These are phyloP conservation scores for Pisolithus microcarpus DNA, from an alignment of 768 basidiomycete species.

Conservation along the genomic window DNA sequence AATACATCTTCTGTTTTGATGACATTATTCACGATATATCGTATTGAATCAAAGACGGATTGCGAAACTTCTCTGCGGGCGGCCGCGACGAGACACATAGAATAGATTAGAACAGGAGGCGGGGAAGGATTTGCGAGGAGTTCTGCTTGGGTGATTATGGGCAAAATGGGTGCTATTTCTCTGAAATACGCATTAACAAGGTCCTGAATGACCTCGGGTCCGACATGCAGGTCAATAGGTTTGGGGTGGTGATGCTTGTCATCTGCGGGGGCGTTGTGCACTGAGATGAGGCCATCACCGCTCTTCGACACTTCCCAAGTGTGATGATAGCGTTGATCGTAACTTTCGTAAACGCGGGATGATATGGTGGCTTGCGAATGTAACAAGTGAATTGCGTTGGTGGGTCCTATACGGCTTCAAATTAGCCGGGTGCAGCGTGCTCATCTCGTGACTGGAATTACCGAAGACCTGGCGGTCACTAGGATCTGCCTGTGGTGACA, in stretches of 20 bases:
- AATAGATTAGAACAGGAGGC: conserved; percentile 80
- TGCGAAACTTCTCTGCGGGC: conserved; percentile 79
- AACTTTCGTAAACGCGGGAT: conserved; percentile 76
- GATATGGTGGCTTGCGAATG: conserved; percentile 87
- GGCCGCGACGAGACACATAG: conserved; percentile 89
- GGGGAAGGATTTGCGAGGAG: conserved; percentile 72
- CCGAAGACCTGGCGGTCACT: conserved; percentile 61
- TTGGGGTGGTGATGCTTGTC: conserved; percentile 50
- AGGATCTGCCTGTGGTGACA: conserved; percentile 41
- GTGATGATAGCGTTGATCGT: conserved; percentile 84
- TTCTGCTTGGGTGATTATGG: conserved; percentile 82
- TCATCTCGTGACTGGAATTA: conserved; percentile 27
- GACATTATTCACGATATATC: conserved; percentile 77
- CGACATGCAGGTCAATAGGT: conserved; percentile 65
- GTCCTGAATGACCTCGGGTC: conserved; percentile 69
- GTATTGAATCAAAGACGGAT: conserved; percentile 82
- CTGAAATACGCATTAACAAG: conserved; percentile 90
- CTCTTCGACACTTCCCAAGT: conserved; percentile 76
- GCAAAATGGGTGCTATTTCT: conserved; percentile 83
- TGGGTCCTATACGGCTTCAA: conserved; percentile 55
- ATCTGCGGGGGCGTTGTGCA: conserved; percentile 55
- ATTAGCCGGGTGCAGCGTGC: conserved; percentile 2
- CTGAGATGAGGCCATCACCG: conserved; percentile 84
- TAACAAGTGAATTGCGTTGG: conserved; percentile 76
- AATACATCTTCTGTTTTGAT: conserved; percentile 89